Conservation (phyloP, 2,329 filamentous ascomycete genomes). For the Hypoxylon sp. region DNA sequence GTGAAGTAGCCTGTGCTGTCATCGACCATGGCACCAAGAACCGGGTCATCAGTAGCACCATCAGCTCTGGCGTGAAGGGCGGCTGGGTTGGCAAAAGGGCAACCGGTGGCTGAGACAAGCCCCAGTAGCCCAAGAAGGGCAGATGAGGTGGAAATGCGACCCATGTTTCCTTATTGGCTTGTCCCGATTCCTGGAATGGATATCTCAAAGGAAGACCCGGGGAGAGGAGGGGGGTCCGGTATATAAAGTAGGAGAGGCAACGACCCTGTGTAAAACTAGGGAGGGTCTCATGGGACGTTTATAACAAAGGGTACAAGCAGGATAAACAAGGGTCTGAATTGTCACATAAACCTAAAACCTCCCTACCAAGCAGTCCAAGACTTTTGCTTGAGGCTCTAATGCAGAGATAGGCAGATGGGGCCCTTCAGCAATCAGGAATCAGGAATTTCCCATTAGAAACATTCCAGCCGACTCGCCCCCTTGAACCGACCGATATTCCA, state of each 20-base stretch:
- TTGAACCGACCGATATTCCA: slow-evolving; percentile 7
- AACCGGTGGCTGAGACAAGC: slow-evolving; percentile 43
- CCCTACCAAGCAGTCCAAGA: slow-evolving; percentile 1
- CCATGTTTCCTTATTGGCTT: slow-evolving; percentile 37
- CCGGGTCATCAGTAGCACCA: slow-evolving; percentile 33
- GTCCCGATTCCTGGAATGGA: slow-evolving; percentile 5
- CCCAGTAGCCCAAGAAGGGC: slow-evolving; percentile 41
- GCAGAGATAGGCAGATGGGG: no score
- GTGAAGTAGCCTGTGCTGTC: slow-evolving; percentile 67
- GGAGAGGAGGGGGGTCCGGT: slow-evolving; percentile 1
- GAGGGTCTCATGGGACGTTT: slow-evolving; percentile 25
- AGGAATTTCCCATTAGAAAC: slow-evolving; percentile 16
- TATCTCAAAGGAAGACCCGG: neutral
- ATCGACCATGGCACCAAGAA: slow-evolving; percentile 55
- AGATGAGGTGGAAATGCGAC: slow-evolving; percentile 32
- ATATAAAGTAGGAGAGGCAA: slow-evolving; percentile 2
- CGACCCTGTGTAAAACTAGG: slow-evolving; percentile 13
- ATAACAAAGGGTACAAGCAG: slow-evolving; percentile 25
- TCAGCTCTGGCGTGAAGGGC: slow-evolving; percentile 42
- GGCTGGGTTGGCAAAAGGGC: slow-evolving; percentile 47
- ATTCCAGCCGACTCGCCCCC: slow-evolving; percentile 12
- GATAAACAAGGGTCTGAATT: slow-evolving; percentile 10
- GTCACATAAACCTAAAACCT: slow-evolving; percentile 13
- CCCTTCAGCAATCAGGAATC: slow-evolving; percentile 21
- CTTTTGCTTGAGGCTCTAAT: slow-evolving; percentile 33